phyloP scores from a whole-genome alignment of 345 rosid species.

The Populus deltoides region DNA sequence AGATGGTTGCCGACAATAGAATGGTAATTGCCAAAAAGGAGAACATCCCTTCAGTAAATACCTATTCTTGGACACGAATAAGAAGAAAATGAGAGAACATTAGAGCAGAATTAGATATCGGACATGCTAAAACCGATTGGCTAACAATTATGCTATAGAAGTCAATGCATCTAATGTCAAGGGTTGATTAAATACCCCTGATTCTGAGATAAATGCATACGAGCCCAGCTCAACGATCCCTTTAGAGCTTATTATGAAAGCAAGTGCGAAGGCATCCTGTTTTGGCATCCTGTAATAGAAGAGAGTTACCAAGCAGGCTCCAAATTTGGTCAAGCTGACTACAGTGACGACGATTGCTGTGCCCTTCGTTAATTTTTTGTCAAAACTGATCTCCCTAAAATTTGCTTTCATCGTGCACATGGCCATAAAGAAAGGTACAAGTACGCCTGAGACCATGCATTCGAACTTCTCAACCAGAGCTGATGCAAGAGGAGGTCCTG shows the following conservation, averaged over 20 bases:
- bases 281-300: conserved; percentile 10
- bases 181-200: background rate
- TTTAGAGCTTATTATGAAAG: conserved; percentile 31
- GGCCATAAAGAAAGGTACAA: conserved; percentile 27
- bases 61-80: too few relatives aligned
- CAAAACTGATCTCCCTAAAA: background rate
- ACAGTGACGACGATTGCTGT: background rate
- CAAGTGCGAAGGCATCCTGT: conserved; percentile 33
- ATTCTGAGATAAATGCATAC: background rate
- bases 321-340: conserved; percentile 3
- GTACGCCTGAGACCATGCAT: conserved; percentile 21
- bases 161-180: too few relatives aligned
- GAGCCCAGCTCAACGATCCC: conserved; percentile 33
- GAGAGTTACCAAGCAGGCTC: conserved; percentile 23
- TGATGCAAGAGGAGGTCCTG: conserved; percentile 48
- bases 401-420: conserved; percentile 30
- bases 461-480: conserved; percentile 32
- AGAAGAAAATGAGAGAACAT: too few relatives aligned
- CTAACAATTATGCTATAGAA: too few relatives aligned
- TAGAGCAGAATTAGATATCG: too few relatives aligned
- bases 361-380: background rate
- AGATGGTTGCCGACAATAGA: conserved; percentile 11
- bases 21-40: background rate
- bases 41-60: background rate
- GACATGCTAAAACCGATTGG: too few relatives aligned